These are phyloP conservation scores for Poa annua DNA, from an alignment of 176 grass and related monocot species.

Conservation along the genomic window DNA sequence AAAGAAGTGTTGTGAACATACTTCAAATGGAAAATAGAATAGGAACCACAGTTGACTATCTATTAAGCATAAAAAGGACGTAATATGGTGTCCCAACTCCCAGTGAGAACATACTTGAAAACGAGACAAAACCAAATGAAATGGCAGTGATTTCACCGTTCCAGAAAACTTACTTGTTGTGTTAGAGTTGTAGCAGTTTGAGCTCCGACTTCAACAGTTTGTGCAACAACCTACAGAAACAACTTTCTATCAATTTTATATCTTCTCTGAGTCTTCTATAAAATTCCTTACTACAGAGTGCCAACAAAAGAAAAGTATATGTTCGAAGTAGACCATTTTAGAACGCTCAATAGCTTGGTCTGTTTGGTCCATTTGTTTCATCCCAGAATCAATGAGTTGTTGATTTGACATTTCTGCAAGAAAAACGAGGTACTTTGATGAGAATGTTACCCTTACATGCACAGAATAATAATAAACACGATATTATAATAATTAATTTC, in stretches of 20 bases:
- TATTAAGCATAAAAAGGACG: neutral
- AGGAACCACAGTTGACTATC: neutral
- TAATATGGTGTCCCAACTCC: conserved; percentile 9
- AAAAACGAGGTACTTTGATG: conserved; percentile 14
- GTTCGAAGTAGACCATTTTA: conserved; percentile 60
- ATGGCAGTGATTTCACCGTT: neutral
- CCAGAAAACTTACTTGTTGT: conserved; percentile 79
- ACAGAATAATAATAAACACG: conserved; percentile 6
- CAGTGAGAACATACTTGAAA: neutral
- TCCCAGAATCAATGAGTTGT: conserved; percentile 80
- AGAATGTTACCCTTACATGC: conserved; percentile 30
- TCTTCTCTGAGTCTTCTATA: neutral
- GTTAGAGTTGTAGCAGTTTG: conserved; percentile 89
- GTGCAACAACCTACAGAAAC: conserved; percentile 77
- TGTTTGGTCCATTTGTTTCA: conserved; percentile 94
- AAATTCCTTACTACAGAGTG: neutral
- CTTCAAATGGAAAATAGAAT: conserved; percentile 19
- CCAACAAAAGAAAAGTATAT: neutral
- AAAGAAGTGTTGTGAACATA: neutral
- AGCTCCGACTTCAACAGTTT: conserved; percentile 96
- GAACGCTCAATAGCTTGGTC: conserved; percentile 95
- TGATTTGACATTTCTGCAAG: conserved; percentile 94
- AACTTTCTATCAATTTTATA: conserved; percentile 34
- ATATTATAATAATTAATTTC: conserved; percentile 10
- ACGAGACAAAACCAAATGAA: conserved; percentile 2